Conservation (phyloP, 805 yeast species). For the Torulaspora franciscae region DNA sequence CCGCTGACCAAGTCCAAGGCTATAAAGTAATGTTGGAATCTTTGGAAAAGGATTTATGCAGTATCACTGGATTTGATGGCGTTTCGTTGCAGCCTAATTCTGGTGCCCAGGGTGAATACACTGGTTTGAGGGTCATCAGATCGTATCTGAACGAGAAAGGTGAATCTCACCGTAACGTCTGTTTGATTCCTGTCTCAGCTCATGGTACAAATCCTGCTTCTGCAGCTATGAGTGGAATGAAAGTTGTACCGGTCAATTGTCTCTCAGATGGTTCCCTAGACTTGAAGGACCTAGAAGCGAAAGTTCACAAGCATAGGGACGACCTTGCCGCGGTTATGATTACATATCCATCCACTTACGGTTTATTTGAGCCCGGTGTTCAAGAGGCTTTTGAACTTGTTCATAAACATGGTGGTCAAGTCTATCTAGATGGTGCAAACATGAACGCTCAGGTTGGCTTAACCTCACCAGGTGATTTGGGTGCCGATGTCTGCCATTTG, state of each 20-base stretch:
- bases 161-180: slow-evolving; percentile 69
- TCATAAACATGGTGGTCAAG: slow-evolving; percentile 88
- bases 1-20: slow-evolving; percentile 82
- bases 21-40: slow-evolving; percentile 70
- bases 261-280: slow-evolving; percentile 81
- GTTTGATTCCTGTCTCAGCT: slow-evolving; percentile 94
- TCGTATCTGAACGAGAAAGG: slow-evolving; percentile 69
- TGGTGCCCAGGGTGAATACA: slow-evolving; percentile 97
- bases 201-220: slow-evolving; percentile 99
- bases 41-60: slow-evolving; percentile 78
- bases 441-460: slow-evolving; percentile 99
- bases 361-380: slow-evolving; percentile 90
- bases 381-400: slow-evolving; percentile 79
- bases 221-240: slow-evolving; percentile 94
- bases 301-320: slow-evolving; percentile 64
- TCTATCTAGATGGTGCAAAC: slow-evolving; percentile 96
- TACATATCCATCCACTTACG: slow-evolving; percentile 96
- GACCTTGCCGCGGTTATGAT: slow-evolving; percentile 89
- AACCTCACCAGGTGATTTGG: slow-evolving; percentile 95
- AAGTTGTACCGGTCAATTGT: slow-evolving; percentile 91
- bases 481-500: slow-evolving; percentile 97
- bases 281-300: slow-evolving; percentile 62
- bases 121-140: slow-evolving; percentile 84
- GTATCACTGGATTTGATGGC: slow-evolving; percentile 88
- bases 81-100: slow-evolving; percentile 94